These are phyloP conservation scores for Apophysomyces elegans DNA, from an alignment of 371 early-diverging fungal genomes.

Conservation along the genomic window DNA sequence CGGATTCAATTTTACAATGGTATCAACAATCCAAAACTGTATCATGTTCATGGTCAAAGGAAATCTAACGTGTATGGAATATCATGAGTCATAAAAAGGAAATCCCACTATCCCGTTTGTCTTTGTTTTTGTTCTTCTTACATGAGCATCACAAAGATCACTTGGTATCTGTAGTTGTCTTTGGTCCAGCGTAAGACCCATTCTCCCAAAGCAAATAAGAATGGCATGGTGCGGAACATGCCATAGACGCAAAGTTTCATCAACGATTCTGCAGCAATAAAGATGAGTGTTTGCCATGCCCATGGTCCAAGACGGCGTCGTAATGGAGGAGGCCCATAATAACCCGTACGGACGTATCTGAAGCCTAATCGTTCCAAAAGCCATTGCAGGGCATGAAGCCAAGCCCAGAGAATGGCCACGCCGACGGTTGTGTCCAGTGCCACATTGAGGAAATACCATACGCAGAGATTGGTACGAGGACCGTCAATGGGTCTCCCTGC, in stretches of 20 bases:
- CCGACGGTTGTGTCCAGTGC: slow-evolving; percentile 67
- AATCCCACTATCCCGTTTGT: too few species aligned
- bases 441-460: slow-evolving; percentile 68
- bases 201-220: slow-evolving; percentile 38
- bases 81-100: too few species aligned
- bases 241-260: slow-evolving; percentile 44
- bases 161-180: slow-evolving; percentile 32
- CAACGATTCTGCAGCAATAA: slow-evolving; percentile 32
- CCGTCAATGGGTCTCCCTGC: slow-evolving; percentile 43
- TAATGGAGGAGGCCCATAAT: slow-evolving; percentile 34
- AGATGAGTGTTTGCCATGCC: slow-evolving; percentile 35
- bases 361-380: slow-evolving; percentile 14
- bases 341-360: slow-evolving; percentile 22
- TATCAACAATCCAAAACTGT: slow-evolving; percentile 63
- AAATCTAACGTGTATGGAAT: slow-evolving; percentile 16
- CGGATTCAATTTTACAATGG: slow-evolving; percentile 49
- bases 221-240: slow-evolving; percentile 29
- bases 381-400: slow-evolving; percentile 31
- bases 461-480: slow-evolving; percentile 56
- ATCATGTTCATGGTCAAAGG: slow-evolving; percentile 59
- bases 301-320: slow-evolving; percentile 23
- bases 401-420: slow-evolving; percentile 58
- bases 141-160: slow-evolving; percentile 40
- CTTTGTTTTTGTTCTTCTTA: background rate
- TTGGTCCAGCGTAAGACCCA: slow-evolving; percentile 33